Evolutionary conservation across 106 monocot genomes (phyloP).

Genomic region (Iris macrosiphon): DNA sequence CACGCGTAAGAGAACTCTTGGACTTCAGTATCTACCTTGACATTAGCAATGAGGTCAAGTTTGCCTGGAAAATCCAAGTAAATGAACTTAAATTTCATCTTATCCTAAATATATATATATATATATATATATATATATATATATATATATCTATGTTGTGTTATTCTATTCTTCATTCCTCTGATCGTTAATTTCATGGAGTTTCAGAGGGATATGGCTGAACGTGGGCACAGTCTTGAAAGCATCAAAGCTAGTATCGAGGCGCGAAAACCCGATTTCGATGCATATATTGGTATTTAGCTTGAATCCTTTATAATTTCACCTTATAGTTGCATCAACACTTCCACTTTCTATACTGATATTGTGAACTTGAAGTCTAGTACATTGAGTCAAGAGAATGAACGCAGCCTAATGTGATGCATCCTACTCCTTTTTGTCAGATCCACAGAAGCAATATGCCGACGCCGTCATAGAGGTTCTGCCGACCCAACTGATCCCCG

Average conservation of each 20-base stretch:
- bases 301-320: background rate
- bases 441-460: conserved; percentile 92
- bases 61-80: conserved; percentile 99
- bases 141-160: no score
- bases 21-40: conserved; percentile 99
- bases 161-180: no score
- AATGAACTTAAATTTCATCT: background rate
- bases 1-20: conserved; percentile 86
- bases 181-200: background rate
- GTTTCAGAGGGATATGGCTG: conserved; percentile 94
- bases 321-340: no score
- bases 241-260: conserved; percentile 99
- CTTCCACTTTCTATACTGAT: no score
- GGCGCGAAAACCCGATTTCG: conserved; percentile 90
- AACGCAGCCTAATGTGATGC: no score
- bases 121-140: no score
- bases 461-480: conserved; percentile 95
- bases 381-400: no score
- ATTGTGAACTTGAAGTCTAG: no score
- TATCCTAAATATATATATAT: no score
- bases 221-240: conserved; percentile 95
- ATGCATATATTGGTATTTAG: conserved; percentile 82
- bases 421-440: no score
- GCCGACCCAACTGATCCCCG: conserved; percentile 88
- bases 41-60: conserved; percentile 98